These are phyloP conservation scores for Lasiodiplodia citricola DNA, from an alignment of 2,329 filamentous ascomycete species.

Conservation along the genomic window DNA sequence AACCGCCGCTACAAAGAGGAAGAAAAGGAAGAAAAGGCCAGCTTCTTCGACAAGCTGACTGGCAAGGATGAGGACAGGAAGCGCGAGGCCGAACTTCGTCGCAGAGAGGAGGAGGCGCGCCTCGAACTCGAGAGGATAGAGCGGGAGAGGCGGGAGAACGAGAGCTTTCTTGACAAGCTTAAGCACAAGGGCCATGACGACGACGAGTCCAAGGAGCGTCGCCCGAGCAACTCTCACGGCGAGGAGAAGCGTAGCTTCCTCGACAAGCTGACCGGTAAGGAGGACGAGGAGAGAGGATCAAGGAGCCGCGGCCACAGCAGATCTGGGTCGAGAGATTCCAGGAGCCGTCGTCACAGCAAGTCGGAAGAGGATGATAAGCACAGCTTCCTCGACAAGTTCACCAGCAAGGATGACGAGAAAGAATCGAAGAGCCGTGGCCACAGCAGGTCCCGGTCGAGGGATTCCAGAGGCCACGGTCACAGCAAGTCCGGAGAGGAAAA, in stretches of 20 bases:
- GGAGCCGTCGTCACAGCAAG: slow-evolving; percentile 5
- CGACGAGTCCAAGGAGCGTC: slow-evolving; percentile 15
- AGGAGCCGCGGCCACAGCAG: slow-evolving; percentile 15
- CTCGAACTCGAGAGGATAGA: slow-evolving; percentile 21
- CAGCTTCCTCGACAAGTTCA: slow-evolving; percentile 11
- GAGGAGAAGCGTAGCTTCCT: slow-evolving; percentile 8
- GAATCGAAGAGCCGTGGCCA: slow-evolving; percentile 2
- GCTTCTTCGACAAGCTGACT: slow-evolving; percentile 24
- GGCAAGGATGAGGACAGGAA: slow-evolving; percentile 25
- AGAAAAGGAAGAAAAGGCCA: slow-evolving; percentile 24
- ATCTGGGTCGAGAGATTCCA: slow-evolving; percentile 13
- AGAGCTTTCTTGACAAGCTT: slow-evolving; percentile 22
- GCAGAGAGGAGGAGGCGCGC: slow-evolving; percentile 12
- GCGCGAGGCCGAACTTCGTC: slow-evolving; percentile 17
- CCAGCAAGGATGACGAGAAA: slow-evolving; percentile 10
- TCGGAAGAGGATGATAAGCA: slow-evolving; percentile 3
- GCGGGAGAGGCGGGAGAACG: slow-evolving; percentile 15
- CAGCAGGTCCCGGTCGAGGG: slow-evolving; percentile 1
- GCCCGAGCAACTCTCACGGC: neutral
- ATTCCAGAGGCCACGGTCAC: slow-evolving; percentile 3
- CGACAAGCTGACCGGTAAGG: slow-evolving; percentile 19
- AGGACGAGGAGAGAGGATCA: slow-evolving; percentile 5
- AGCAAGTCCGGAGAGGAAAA: slow-evolving; percentile 17
- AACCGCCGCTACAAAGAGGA: slow-evolving; percentile 24
- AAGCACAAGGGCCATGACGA: slow-evolving; percentile 7